A percentile compares a stretch with the other conserved stretches of the same genome.
Conservation (phyloP, 2,329 filamentous ascomycete genomes). For the Monosporascus ibericus region DNA sequence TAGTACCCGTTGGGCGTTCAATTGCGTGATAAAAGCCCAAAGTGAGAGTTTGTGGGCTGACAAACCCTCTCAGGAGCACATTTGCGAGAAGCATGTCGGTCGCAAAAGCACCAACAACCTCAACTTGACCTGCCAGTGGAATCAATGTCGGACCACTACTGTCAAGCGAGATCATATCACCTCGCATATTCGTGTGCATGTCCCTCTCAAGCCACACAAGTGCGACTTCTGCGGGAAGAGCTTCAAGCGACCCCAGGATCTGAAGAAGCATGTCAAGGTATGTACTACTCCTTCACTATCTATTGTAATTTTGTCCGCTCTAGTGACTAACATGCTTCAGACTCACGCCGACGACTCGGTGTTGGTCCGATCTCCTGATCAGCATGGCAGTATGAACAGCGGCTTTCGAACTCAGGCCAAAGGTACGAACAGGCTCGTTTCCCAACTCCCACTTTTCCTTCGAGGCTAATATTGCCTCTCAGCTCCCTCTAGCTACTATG, state of each 20-base stretch:
- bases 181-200: constrained; percentile 95
- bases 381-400: constrained; percentile 40
- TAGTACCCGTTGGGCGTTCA: constrained; percentile 1
- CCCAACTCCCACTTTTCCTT: constrained; percentile 20
- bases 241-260: constrained; percentile 96
- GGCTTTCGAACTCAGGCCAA: constrained; percentile 51
- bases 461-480: constrained; percentile 36
- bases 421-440: constrained; percentile 35
- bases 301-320: background rate
- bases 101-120: constrained; percentile 99
- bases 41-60: background rate
- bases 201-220: constrained; percentile 98
- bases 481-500: constrained; percentile 56
- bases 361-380: constrained; percentile 48
- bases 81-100: constrained; percentile 96
- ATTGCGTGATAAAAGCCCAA: background rate
- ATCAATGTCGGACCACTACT: constrained; percentile 88
- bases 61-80: constrained; percentile 67
- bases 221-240: constrained; percentile 98
- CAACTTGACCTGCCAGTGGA: constrained; percentile 96
- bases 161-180: constrained; percentile 99
- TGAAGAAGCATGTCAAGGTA: constrained; percentile 98
- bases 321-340: constrained; percentile 29
- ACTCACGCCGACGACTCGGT: constrained; percentile 96
- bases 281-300: constrained; percentile 7